These are phyloP conservation scores for Irpex lacteus DNA, from an alignment of 1,284 basidiomycete species.

Conservation along the genomic window DNA sequence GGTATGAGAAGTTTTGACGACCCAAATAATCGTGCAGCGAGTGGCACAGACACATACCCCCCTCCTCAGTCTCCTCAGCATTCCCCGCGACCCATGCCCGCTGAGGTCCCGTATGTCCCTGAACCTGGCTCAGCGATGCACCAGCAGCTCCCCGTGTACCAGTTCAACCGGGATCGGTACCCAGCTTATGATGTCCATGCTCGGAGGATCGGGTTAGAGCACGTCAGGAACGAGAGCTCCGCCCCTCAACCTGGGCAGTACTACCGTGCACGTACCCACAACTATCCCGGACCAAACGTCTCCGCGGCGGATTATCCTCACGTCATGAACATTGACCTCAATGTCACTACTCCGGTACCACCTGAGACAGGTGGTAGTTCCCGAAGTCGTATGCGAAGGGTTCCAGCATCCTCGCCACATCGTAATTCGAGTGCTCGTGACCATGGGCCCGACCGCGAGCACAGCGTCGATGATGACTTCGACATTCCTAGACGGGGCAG, in stretches of 20 bases:
- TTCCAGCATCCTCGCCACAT: not conserved
- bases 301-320: constrained; percentile 3
- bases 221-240: not conserved
- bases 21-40: not conserved
- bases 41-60: not conserved
- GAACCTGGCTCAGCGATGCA: not conserved
- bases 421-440: not conserved
- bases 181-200: constrained; percentile 9
- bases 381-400: not conserved
- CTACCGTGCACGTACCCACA: constrained; percentile 8
- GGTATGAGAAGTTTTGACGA: not conserved
- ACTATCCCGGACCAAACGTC: constrained; percentile 6
- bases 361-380: not conserved
- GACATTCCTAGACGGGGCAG: not conserved
- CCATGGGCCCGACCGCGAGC: not conserved
- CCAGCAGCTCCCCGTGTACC: not conserved
- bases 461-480: not conserved
- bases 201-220: constrained; percentile 9
- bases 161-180: constrained; percentile 4
- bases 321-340: constrained; percentile 6
- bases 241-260: not conserved
- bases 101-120: not conserved
- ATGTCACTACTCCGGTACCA: not conserved
- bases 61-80: not conserved
- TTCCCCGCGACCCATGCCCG: not conserved